A percentile compares a stretch with the other conserved stretches of the same genome.
Conservation (phyloP, 2,329 filamentous ascomycete species). For the Massarina eburnea region DNA sequence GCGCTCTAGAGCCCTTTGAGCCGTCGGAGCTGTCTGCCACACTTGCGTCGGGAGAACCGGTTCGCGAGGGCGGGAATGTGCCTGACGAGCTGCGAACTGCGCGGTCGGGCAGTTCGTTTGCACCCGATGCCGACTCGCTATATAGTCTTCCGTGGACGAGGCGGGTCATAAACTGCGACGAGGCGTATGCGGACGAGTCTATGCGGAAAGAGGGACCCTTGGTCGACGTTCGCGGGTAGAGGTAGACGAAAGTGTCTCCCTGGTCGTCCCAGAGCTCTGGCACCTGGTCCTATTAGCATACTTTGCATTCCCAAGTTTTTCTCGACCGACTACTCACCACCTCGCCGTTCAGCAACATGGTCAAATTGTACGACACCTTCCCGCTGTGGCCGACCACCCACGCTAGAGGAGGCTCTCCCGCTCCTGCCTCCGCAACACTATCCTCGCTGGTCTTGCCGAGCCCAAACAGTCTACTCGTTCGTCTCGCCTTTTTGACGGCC, state of each 20-base stretch:
- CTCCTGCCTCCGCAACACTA: slow-evolving; percentile 10
- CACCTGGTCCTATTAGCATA: slow-evolving; percentile 41
- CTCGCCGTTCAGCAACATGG: slow-evolving; percentile 53
- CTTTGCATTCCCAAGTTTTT: neutral
- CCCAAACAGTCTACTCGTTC: slow-evolving; percentile 40
- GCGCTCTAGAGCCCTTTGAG: slow-evolving; percentile 51
- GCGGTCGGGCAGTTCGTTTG: slow-evolving; percentile 23
- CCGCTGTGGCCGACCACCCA: slow-evolving; percentile 63
- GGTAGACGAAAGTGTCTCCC: slow-evolving; percentile 65
- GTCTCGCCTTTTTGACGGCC: slow-evolving; percentile 35
- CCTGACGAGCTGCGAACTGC: slow-evolving; percentile 23
- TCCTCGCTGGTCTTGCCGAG: slow-evolving; percentile 28
- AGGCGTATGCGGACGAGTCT: slow-evolving; percentile 60
- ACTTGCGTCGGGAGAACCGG: slow-evolving; percentile 35
- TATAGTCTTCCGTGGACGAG: slow-evolving; percentile 58
- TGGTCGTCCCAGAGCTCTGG: slow-evolving; percentile 63
- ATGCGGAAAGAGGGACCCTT: slow-evolving; percentile 63
- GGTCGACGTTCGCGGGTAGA: slow-evolving; percentile 60
- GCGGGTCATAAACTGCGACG: slow-evolving; percentile 58
- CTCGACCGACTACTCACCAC: slow-evolving; percentile 45
- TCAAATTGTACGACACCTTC: slow-evolving; percentile 58
- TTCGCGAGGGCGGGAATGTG: slow-evolving; percentile 31
- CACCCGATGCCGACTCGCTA: slow-evolving; percentile 30
- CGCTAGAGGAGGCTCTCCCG: slow-evolving; percentile 43
- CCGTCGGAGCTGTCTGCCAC: slow-evolving; percentile 44